Evolutionary conservation across 306 rosid genomes (phyloP).

Genomic region (Quercus parvula): DNA sequence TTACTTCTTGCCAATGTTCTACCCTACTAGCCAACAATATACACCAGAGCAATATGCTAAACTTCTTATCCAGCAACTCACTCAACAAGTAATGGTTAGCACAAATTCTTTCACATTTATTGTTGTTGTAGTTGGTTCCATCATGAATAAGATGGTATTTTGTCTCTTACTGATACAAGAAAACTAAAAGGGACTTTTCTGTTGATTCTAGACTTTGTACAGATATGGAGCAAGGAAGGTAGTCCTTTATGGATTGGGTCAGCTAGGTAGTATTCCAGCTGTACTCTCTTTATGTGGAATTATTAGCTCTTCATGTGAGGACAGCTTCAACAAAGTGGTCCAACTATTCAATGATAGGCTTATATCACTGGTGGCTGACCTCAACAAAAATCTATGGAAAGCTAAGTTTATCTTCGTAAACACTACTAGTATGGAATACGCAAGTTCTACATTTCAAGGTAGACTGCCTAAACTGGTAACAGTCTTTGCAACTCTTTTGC

Average conservation of each 20-base stretch:
- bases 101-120: no score
- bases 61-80: neutral
- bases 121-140: neutral
- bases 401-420: neutral
- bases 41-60: constrained; percentile 13
- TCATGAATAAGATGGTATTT: no score
- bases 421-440: neutral
- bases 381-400: neutral
- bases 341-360: neutral
- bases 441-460: neutral
- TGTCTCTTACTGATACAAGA: neutral
- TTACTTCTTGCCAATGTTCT: constrained; percentile 8
- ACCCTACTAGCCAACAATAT: neutral
- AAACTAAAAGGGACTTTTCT: neutral
- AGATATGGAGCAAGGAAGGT: constrained; percentile 26
- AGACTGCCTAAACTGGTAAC: neutral
- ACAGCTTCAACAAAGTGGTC: neutral
- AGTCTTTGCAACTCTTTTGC: no score
- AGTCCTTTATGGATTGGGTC: constrained; percentile 1
- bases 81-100: constrained; percentile 16
- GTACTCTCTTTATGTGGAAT: neutral
- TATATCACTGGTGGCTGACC: neutral
- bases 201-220: constrained; percentile 12
- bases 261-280: neutral
- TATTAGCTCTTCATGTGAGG: neutral